Evolutionary conservation across 352 stramenopile genomes (phyloP).

Genomic region (Globisporangium nunn): DNA sequence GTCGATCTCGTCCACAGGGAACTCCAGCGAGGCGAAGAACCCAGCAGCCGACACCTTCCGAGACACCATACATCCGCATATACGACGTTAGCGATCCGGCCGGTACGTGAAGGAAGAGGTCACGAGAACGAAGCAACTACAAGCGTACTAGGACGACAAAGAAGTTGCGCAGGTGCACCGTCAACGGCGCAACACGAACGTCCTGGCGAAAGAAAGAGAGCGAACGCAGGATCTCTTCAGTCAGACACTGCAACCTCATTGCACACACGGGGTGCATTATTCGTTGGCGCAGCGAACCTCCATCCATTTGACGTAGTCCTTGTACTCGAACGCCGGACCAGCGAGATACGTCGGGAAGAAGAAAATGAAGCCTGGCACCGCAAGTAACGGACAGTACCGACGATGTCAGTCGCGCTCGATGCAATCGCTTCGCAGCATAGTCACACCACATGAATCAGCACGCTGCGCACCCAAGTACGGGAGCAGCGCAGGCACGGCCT

Average conservation of each 20-base stretch:
- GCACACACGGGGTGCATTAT: too few species aligned
- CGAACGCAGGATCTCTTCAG: neutral
- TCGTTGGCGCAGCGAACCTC: conserved; percentile 19
- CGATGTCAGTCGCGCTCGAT: neutral
- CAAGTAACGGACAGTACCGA: neutral
- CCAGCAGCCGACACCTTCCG: conserved; percentile 52
- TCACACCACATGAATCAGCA: neutral
- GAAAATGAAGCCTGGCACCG: conserved; percentile 63
- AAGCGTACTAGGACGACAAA: conserved; percentile 52
- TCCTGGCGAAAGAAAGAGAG: conserved; percentile 19
- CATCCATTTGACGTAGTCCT: conserved; percentile 81
- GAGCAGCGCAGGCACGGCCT: conserved; percentile 49
- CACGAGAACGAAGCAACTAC: neutral
- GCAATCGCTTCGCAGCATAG: too few species aligned
- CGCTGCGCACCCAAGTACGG: conserved; percentile 55
- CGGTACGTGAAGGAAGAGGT: too few species aligned
- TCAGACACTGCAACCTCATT: neutral
- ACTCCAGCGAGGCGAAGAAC: conserved; percentile 69
- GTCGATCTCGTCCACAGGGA: conserved; percentile 76
- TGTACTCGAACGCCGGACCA: conserved; percentile 80
- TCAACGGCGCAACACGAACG: conserved; percentile 48
- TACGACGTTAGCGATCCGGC: neutral
- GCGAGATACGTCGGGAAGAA: conserved; percentile 86
- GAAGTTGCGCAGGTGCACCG: conserved; percentile 68
- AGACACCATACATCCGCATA: neutral